Evolutionary conservation across 345 rosid genomes (phyloP).

Genomic region (Passiflora organensis): DNA sequence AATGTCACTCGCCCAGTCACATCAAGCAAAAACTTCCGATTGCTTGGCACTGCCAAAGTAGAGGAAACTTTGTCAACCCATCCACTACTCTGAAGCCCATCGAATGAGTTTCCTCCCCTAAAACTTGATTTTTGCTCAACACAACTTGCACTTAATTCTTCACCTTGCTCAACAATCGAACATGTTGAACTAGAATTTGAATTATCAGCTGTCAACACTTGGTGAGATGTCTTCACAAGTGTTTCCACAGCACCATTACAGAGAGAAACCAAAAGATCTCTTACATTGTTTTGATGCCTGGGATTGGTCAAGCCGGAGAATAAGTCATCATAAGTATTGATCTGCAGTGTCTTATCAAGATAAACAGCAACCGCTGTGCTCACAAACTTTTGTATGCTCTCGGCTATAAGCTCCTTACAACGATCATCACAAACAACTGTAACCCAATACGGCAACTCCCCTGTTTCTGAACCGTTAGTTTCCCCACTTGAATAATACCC

Average conservation of each 20-base stretch:
- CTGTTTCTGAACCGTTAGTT: conserved; percentile 20
- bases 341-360: conserved; percentile 81
- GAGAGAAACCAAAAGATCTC: conserved; percentile 63
- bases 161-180: conserved; percentile 28
- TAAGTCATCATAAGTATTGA: conserved; percentile 75
- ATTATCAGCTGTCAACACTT: conserved; percentile 48
- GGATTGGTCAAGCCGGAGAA: conserved; percentile 88
- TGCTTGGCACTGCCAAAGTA: conserved; percentile 65
- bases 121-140: conserved; percentile 20
- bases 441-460: conserved; percentile 56
- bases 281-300: conserved; percentile 54
- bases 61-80: conserved; percentile 52
- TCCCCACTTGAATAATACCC: conserved; percentile 54
- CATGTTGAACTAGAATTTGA: conserved; percentile 14
- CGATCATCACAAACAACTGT: conserved; percentile 43
- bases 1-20: conserved; percentile 90
- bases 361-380: conserved; percentile 71
- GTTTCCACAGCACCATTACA: conserved; percentile 80
- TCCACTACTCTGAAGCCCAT: conserved; percentile 35
- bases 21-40: conserved; percentile 73
- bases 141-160: conserved; percentile 13
- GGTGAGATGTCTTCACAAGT: conserved; percentile 69
- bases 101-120: conserved; percentile 22
- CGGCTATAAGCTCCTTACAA: conserved; percentile 63
- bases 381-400: conserved; percentile 79